Evolutionary conservation across 2,329 filamentous ascomycete genomes (phyloP).

Genomic region (Fusarium oxysporum): DNA sequence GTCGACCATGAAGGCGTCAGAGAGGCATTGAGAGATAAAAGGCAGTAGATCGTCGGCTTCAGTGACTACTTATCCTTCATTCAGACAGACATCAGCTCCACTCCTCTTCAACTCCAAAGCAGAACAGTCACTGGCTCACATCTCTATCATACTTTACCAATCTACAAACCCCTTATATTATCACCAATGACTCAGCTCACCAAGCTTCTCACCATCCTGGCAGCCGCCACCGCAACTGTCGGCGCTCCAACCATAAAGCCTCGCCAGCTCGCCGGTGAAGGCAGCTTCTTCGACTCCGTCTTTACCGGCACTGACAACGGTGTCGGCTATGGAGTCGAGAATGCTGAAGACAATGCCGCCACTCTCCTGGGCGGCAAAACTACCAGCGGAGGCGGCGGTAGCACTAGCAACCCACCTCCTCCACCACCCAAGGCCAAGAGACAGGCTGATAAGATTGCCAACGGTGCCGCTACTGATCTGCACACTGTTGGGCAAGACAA

Average conservation of each 20-base stretch:
- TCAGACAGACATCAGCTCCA: not conserved
- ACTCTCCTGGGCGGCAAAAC: not conserved
- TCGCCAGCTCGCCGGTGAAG: constrained; percentile 7
- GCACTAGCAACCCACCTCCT: not conserved
- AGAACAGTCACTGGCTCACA: not conserved
- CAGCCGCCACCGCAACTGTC: not conserved
- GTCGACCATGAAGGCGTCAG: not conserved
- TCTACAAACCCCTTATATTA: not conserved
- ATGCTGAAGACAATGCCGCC: not conserved
- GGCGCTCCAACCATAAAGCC: not conserved
- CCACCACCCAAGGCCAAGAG: not conserved
- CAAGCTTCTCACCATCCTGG: not conserved
- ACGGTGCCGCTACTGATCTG: not conserved
- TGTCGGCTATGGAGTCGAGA: not conserved
- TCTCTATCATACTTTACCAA: not conserved
- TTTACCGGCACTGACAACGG: not conserved
- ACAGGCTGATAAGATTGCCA: constrained; percentile 4
- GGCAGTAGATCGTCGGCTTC: fast-evolving
- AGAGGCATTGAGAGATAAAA: not conserved
- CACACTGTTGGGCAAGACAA: not conserved
- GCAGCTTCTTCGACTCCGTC: not conserved
- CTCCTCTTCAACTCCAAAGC: not conserved
- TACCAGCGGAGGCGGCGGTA: not conserved
- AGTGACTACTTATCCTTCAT: fast-evolving
- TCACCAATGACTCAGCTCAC: not conserved